Evolutionary conservation across 2,329 filamentous ascomycete species (phyloP).

Genomic region (Microcyclospora pomicola): DNA sequence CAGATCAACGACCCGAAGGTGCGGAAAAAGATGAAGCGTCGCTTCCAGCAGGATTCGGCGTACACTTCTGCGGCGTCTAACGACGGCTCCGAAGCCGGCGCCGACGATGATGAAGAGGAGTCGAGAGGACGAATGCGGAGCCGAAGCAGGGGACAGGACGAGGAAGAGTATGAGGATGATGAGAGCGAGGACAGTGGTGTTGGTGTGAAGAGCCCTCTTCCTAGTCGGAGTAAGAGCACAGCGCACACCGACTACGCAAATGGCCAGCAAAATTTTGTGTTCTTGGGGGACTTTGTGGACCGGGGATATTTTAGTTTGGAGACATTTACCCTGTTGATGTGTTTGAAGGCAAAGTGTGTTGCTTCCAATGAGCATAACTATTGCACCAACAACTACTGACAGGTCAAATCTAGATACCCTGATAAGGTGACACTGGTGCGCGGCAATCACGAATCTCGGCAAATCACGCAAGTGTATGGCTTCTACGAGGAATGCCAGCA

Average conservation of each 20-base stretch:
- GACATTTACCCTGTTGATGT: conserved; percentile 59
- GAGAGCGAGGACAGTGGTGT: conserved; percentile 32
- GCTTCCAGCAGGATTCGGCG: conserved; percentile 36
- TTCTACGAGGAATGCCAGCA: conserved; percentile 68
- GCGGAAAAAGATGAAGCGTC: conserved; percentile 63
- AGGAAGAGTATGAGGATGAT: conserved; percentile 35
- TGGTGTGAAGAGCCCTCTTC: conserved; percentile 24
- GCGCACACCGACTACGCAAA: conserved; percentile 31
- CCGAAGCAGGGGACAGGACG: conserved; percentile 26
- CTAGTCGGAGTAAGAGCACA: conserved; percentile 24
- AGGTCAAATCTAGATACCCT: conserved; percentile 41
- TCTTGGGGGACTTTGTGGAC: conserved; percentile 61
- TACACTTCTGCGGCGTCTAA: conserved; percentile 41
- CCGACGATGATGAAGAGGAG: conserved; percentile 34
- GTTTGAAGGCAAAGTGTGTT: conserved; percentile 52
- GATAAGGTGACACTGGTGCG: conserved; percentile 60
- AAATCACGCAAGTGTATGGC: conserved; percentile 66
- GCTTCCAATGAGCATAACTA: background rate
- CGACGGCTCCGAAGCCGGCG: conserved; percentile 20
- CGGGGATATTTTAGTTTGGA: conserved; percentile 62
- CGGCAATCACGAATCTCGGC: conserved; percentile 62
- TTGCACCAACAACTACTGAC: background rate
- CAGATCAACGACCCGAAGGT: conserved; percentile 80
- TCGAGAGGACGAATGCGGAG: conserved; percentile 26
- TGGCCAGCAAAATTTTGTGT: conserved; percentile 56